phyloP scores from a whole-genome alignment of 176 grass and related monocot genomes.

The Saccharum officinarum region DNA sequence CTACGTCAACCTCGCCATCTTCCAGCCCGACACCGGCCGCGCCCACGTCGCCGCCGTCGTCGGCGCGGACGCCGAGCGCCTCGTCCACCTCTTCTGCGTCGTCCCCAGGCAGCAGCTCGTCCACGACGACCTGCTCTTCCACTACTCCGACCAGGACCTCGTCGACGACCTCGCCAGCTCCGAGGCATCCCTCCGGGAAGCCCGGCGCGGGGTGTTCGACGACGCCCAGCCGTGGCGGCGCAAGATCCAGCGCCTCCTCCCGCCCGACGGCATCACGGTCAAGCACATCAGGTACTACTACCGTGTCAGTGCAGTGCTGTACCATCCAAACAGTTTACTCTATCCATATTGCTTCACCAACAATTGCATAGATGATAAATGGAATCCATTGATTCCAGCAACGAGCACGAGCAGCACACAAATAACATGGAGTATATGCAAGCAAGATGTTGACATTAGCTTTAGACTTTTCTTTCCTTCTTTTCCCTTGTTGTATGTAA shows the following conservation, averaged over 20 bases:
- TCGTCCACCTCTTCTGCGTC: conserved; percentile 91
- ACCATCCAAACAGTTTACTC: neutral
- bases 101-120: conserved; percentile 71
- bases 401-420: neutral
- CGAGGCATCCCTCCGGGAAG: conserved; percentile 45
- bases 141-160: conserved; percentile 54
- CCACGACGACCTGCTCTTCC: conserved; percentile 59
- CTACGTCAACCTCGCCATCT: conserved; percentile 94
- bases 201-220: conserved; percentile 44
- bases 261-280: conserved; percentile 54
- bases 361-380: neutral
- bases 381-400: neutral
- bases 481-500: neutral
- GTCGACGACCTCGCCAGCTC: conserved; percentile 41
- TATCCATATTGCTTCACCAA: no score
- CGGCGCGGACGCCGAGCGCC: conserved; percentile 57
- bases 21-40: conserved; percentile 61
- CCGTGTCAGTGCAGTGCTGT: neutral
- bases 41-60: conserved; percentile 44
- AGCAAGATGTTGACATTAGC: no score
- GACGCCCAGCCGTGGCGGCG: conserved; percentile 45
- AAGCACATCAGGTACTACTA: conserved; percentile 51
- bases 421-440: no score
- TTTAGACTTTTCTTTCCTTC: neutral
- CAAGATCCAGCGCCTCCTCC: conserved; percentile 66